Evolutionary conservation across 2,329 filamentous ascomycete genomes (phyloP).

Genomic region (Drechslerella coelobrocha): DNA sequence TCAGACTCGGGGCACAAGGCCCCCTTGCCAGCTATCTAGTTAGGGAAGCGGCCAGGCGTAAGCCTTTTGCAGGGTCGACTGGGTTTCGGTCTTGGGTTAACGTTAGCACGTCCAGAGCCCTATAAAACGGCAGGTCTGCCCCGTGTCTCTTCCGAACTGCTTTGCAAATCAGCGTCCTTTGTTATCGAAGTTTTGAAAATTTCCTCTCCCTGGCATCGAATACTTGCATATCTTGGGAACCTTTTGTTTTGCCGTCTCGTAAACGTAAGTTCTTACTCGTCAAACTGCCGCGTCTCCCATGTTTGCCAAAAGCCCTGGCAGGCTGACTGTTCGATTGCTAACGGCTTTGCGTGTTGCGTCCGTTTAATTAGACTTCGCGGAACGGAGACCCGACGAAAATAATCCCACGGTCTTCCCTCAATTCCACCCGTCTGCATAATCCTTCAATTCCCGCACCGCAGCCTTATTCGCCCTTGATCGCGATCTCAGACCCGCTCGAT

Average conservation of each 20-base stretch:
- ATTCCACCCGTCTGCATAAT: neutral
- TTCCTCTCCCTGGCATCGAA: too few species aligned
- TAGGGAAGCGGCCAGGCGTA: too few species aligned
- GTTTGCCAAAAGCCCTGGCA: neutral
- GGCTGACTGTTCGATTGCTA: neutral
- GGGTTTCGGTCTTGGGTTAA: too few species aligned
- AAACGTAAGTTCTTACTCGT: too few species aligned
- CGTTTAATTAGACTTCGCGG: conserved; percentile 4
- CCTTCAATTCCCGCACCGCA: neutral
- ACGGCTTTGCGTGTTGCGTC: neutral
- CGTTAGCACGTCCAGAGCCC: neutral
- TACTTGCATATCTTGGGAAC: too few species aligned
- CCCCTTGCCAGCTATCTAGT: too few species aligned
- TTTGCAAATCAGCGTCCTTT: conserved; percentile 15
- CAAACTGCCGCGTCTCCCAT: too few species aligned
- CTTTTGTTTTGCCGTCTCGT: neutral
- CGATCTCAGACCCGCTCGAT: neutral
- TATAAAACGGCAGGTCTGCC: conserved; percentile 44
- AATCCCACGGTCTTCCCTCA: neutral
- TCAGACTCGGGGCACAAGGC: neutral
- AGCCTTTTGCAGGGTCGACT: too few species aligned
- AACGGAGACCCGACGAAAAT: neutral
- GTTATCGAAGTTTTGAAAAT: neutral
- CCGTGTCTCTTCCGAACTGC: conserved; percentile 36
- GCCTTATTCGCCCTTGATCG: neutral